Evolutionary conservation across 305 asterid genomes (phyloP).

Genomic region (Fraxinus albicans): DNA sequence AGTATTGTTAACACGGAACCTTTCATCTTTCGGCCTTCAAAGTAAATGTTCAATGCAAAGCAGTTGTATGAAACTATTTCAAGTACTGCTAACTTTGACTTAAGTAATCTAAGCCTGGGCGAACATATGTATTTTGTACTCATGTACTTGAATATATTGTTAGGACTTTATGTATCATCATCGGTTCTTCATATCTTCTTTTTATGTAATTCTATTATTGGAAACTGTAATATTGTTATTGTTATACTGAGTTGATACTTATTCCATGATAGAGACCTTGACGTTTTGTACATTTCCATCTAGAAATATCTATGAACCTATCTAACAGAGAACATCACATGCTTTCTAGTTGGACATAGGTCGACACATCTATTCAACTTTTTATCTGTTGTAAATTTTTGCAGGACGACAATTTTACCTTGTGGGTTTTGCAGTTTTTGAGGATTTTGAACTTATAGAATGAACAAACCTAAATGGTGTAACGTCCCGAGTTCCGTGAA

Average conservation of each 20-base stretch:
- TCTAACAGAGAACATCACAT: background rate
- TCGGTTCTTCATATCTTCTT: background rate
- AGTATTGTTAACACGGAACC: background rate
- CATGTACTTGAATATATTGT: background rate
- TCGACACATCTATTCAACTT: background rate
- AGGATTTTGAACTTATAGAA: background rate
- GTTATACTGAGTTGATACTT: background rate
- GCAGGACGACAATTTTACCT: background rate
- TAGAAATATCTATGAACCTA: background rate
- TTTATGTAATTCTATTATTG: background rate
- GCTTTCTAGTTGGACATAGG: background rate
- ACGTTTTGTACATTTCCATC: background rate
- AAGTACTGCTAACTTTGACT: background rate
- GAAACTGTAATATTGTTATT: background rate
- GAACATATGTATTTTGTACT: background rate
- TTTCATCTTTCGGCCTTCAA: background rate
- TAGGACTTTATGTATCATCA: background rate
- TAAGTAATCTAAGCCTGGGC: background rate
- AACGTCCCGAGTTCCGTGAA: too few relatives aligned
- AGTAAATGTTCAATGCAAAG: background rate
- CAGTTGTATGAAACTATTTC: background rate
- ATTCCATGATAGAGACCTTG: background rate
- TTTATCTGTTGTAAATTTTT: background rate
- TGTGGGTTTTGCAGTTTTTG: background rate
- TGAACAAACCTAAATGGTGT: conserved; percentile 9